Base-by-base conservation (phyloP, 176 grass and related monocot species). In the Aegilops tauschii region DNA sequence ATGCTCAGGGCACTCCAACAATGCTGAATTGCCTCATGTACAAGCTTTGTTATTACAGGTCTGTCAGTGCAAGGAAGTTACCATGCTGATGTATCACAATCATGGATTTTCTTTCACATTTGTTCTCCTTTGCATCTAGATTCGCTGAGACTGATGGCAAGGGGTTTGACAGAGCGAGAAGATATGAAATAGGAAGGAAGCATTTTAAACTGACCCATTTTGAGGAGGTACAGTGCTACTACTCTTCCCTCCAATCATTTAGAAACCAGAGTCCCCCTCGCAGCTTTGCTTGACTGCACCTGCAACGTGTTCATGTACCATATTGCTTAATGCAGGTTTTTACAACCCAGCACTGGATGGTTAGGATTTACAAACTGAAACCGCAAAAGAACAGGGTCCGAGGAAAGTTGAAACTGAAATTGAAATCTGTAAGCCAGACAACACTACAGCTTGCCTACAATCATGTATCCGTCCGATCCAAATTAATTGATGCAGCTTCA, bases 1-100 rank as follows among this genome's bases (percentile, higher is more conserved):
- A 98, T 90, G 91, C 91, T 78, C 91, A 95, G 5, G 95, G 93
- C 28, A 98, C 93, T 17, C 89, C 87, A 75, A 93, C 93, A 21
- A 98, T 98, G 95, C 81, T 98, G 62, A 98, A 95, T 87, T 98
- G 95, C 68, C 95, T 98, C 42, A 98, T 98, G 95, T 98, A 98
- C 87, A 98, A 98, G 89, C 87, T 98, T 75, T 98, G 85, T 62
- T 98, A 98, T 91, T 98, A 92, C 87, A 94, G 95, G 95, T 98
- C 77, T 88, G 89, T 82, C 49, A 77, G 31, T 32, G 16, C 10
- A 8, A 49, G 27, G 62, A 81, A 67, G 62, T 32, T 81, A 81
- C 40, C 62, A 81, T 16, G 9, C 28, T 50, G 9, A 49, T 13
- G 28, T 32, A 68, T 67, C 40, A 68, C 17, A 30, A 20, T 67